A percentile compares a stretch with the other conserved stretches of the same genome.
These are phyloP conservation scores for Lepidium aucheri DNA, from an alignment of 345 rosid genomes.

Conservation along the genomic window DNA sequence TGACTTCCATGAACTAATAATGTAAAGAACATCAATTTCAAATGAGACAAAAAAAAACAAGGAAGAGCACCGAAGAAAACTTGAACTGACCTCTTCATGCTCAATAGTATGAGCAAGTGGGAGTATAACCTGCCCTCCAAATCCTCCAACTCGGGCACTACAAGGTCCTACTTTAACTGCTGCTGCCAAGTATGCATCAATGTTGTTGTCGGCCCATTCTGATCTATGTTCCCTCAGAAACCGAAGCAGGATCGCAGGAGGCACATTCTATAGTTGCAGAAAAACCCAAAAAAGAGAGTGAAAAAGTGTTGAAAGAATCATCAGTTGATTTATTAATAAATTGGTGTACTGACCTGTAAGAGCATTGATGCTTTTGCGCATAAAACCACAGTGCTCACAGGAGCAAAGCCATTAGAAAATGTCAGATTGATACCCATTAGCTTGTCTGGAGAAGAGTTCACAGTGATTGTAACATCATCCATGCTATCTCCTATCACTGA, in stretches of 20 bases:
- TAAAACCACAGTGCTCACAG: conserved; percentile 73
- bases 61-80: neutral
- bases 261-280: conserved; percentile 60
- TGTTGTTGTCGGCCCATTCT: conserved; percentile 97
- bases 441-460: conserved; percentile 93
- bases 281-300: neutral
- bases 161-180: conserved; percentile 95
- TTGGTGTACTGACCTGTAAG: conserved; percentile 55
- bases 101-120: conserved; percentile 94
- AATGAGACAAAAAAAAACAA: neutral
- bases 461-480: conserved; percentile 92
- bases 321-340: neutral
- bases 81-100: conserved; percentile 78
- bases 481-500: conserved; percentile 84
- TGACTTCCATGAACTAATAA: conserved; percentile 82
- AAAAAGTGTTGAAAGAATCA: conserved; percentile 1
- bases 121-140: conserved; percentile 88
- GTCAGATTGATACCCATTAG: conserved; percentile 86
- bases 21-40: neutral
- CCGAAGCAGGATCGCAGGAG: conserved; percentile 94
- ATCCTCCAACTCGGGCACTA: conserved; percentile 75
- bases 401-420: conserved; percentile 70
- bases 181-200: conserved; percentile 92
- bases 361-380: conserved; percentile 99
- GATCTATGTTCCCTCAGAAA: conserved; percentile 97